Evolutionary conservation across 495 filamentous ascomycete genomes (phyloP), one percentile per base, ranked within the genome.

Genomic region (Penicillium nucicola): DNA sequence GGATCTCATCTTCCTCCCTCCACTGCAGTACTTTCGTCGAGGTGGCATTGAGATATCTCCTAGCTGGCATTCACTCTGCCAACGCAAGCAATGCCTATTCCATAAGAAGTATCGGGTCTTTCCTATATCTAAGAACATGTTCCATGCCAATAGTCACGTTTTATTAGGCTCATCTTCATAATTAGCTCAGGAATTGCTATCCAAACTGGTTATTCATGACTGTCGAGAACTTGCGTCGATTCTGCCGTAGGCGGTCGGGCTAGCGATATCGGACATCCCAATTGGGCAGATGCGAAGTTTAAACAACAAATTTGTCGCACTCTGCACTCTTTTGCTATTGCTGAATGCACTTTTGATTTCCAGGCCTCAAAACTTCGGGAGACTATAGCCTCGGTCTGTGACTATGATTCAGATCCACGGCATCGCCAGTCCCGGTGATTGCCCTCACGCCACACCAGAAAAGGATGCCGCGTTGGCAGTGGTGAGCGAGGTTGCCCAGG

Each of bases 401-500:
- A 52, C 12, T 22, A 62, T 62, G 64, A 58, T 65, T 33, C 56
- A 62, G 30, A 15, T 67, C 19, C 52, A 52, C 19, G 48, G 49
- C 6, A 38, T 60, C 39, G 45, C 46, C 34, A 35, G 43, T 20
- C 53, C 42, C n/a, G 41, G 44, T 22, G 49, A 53, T 18, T 32
- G 43, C 9, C 60, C 49, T 11, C 51, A 57, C 35, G 31, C n/a
- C 34, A 47, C 7, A 8, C 30, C 55, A n/a, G 73, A 74, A 15
- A 76, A 77, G 50, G 75, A 78, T 61, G 64, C 64, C 8, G 71
- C 79, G 3, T 57, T 75, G 31, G 71, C 68, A 0, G 64, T 82
- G 11, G 76, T 81, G 13, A 72, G 79, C 42, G 77, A 82, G 35
- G 64, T 77, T 48, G 72, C 77, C 0, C 62, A 69, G 40, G 68